Evolutionary conservation across 2,329 filamentous ascomycete genomes (phyloP), one percentile per base, ranked within the genome.

Genomic region (Dothistroma septosporum): DNA sequence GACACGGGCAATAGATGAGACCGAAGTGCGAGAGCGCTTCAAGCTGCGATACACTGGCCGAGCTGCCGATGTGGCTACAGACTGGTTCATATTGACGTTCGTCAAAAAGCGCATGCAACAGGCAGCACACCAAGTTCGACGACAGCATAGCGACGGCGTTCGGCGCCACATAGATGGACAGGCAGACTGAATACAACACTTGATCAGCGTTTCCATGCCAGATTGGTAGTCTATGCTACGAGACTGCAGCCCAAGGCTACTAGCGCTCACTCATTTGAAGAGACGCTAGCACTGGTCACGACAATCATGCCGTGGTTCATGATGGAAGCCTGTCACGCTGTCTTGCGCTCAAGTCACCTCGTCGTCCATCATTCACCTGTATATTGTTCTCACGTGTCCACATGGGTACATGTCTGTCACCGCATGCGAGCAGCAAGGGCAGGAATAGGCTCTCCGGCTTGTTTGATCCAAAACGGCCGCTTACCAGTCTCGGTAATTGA

Each of bases 101-200:
- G 24, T 28, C 24, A 28, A 28, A 31, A 6, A 4, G 19, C 24
- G 33, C 33, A 21, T 16, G 12, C 24, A 21, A n/a, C 6, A 22
- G 16, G 50, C 24, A 11, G 24, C 24, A 14, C 14, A 53, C 14
- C 33, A 4, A 32, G 12, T 16, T 50, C 16, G 10, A 24, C 22
- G 31, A 28, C 24, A 31, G 50, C 50, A 53, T 53, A 53, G 50
- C 50, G 50, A 53, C 19, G 50, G 50, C 50, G 50, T 53, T 35
- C 31, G 31, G 50, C 47, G 47, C 21, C 47, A 11, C 21, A 50
- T 53, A 53, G 50, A 53, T 12, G 24, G 24, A 48, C 44, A 28
- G 44, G 11, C 47, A 50, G 9, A 52, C 24, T 16, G 24, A 52
- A 52, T 49, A 5, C 16, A 16, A n/a, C 3, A 49, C 46, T 49